Evolutionary conservation across 805 yeast species (phyloP).

Genomic region (Diddensiella caesifluorescens): DNA sequence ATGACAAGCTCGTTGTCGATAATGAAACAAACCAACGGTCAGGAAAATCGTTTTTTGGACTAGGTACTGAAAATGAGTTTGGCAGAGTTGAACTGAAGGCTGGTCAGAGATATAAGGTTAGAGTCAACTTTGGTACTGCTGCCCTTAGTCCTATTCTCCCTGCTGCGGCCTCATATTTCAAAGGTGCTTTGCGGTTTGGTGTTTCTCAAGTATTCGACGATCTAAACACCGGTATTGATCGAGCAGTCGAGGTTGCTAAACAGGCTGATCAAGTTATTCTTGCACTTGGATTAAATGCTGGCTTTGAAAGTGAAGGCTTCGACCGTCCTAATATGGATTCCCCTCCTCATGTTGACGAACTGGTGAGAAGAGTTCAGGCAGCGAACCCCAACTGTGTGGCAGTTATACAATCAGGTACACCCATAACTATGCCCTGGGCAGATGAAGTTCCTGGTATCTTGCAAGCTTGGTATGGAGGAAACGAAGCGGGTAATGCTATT

Average conservation of each 20-base stretch:
- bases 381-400: conserved; percentile 47
- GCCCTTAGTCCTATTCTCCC: neutral
- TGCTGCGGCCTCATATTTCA: conserved; percentile 7
- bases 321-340: conserved; percentile 47
- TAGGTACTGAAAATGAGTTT: conserved; percentile 48
- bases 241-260: conserved; percentile 31
- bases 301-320: conserved; percentile 55
- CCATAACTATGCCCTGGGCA: conserved; percentile 53
- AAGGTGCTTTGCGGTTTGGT: conserved; percentile 14
- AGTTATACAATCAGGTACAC: conserved; percentile 55
- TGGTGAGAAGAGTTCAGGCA: conserved; percentile 39
- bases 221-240: conserved; percentile 33
- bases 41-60: conserved; percentile 47
- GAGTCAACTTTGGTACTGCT: conserved; percentile 41
- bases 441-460: conserved; percentile 38
- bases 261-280: conserved; percentile 46
- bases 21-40: conserved; percentile 46
- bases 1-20: conserved; percentile 49
- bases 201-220: conserved; percentile 20
- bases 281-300: conserved; percentile 45
- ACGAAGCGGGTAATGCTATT: conserved; percentile 50
- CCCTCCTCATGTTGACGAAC: conserved; percentile 43
- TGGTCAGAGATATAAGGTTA: conserved; percentile 44
- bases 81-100: conserved; percentile 36
- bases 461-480: conserved; percentile 54